Evolutionary conservation across 1,284 basidiomycete genomes (phyloP), one percentile per base, ranked within the genome.

Genomic region (Xerocomus amazonicus): DNA sequence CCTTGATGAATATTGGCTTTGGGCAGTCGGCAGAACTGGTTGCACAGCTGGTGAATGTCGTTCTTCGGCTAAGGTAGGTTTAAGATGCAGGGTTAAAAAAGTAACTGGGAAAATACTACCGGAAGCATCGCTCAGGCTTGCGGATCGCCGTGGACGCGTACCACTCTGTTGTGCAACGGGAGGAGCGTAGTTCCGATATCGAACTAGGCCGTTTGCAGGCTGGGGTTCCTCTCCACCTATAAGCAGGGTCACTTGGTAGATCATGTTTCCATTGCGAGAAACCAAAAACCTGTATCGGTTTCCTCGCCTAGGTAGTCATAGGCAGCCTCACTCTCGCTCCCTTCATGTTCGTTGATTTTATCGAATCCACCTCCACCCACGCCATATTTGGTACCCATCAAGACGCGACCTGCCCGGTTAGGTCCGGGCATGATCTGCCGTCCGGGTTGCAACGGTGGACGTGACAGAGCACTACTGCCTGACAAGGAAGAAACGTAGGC

Each of bases 71-170:
- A 44, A 45, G 26, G 40, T 40, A 23, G 42, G 43, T 53, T 36
- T 56, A 38, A 56, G 51, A 45, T 29, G 32, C 34, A 31, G 34
- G 27, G 13, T 7, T 32, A 27, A 45, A 47, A 49, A 54, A 16
- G 33, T 41, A 38, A 29, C 43, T 56, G 35, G 38, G 46, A 59
- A 59, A 62, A 65, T 70, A 69, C 67, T 53, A 74, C 75, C 64
- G 45, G 71, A 68, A 32, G 79, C 78, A 59, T 85, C 83, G 58
- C 83, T 86, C 44, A 87, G 66, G 61, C 84, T 87, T 14, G 82
- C 81, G 28, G 84, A 87, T 44, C 85, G 74, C 47, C 84, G 73
- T 45, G 82, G 78, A 32, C 84, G 76, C 19, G 72, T 72, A 45
- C 54, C 44, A 27, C 40, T 56, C 40, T 54, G 51, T 52, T 56